Base-by-base conservation (phyloP, 1,139 yeast species). In the Saccharomyces hybrid region DNA sequence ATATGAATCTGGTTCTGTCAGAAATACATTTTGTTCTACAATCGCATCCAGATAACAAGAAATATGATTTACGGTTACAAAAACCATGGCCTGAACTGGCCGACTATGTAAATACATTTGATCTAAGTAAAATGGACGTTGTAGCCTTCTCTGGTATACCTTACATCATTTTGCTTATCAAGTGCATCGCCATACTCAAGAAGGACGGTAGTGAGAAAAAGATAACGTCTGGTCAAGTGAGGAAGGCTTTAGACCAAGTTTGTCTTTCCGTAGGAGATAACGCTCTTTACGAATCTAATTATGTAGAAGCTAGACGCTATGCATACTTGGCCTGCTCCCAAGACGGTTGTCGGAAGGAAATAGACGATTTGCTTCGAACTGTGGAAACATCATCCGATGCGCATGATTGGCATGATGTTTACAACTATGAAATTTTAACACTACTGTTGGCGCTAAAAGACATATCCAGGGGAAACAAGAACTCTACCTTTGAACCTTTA, bases 1-100 rank as follows among this genome's bases (percentile, higher is more conserved):
- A 77, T n/a, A 64, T 88, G 5, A 74, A 83, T 48, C 64, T 87
- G 3, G 71, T 81, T 31, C 65, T 76, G 8, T 70, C 72, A 47
- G 84, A 81, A 57, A 79, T 80, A 20, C 81, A 77, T 59, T 80
- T 85, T 3, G 81, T 88, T 0, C 73, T 88, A 16, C 95, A 91
- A 60, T 81, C 96, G 0, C 97, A 91, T 68, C 83, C 83, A 47
- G 79, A 80, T 1, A 82, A 83, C 46, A 73, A 79, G 8, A 67
- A 84, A 2, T 82, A 78, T 41, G 96, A 89, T 63, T 72, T 91
- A 54, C 73, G 96, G 51, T 72, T 91, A 4, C 85, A 84, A 56
- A 58, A 66, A 3, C 93, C 96, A 0, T 93, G 97, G 97, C 72
- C 76, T 0, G 89, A 86, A 60, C 71, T 91, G n/a, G 69, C 70